Percentiles rank a stretch among this genome's conserved stretches.
Conservation (phyloP, 2,329 filamentous ascomycete genomes). For the Biscogniauxia marginata region DNA sequence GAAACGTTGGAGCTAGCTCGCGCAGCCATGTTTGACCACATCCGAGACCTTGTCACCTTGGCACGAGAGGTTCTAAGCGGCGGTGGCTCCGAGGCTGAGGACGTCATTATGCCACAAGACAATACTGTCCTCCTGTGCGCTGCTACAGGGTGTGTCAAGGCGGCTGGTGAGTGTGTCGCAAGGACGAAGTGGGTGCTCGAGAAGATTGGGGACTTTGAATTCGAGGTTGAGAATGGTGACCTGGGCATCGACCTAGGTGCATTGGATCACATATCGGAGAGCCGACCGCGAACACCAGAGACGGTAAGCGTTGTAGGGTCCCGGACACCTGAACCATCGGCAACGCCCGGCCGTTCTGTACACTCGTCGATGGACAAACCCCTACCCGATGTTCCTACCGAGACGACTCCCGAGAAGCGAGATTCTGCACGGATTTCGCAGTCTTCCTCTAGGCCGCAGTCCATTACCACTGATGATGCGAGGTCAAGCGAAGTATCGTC, state of each 20-base stretch:
- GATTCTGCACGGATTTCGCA: conserved; percentile 31
- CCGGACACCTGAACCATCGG: conserved; percentile 29
- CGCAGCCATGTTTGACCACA: conserved; percentile 73
- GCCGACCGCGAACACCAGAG: conserved; percentile 34
- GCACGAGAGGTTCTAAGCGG: conserved; percentile 76
- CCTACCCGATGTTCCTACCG: conserved; percentile 61
- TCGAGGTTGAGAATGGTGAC: conserved; percentile 63
- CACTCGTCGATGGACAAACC: conserved; percentile 61
- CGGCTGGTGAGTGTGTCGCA: conserved; percentile 86
- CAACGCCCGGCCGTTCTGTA: conserved; percentile 28
- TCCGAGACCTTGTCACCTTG: conserved; percentile 77
- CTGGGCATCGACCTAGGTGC: conserved; percentile 56
- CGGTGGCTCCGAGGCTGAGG: conserved; percentile 67
- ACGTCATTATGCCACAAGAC: conserved; percentile 77
- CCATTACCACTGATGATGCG: conserved; percentile 40
- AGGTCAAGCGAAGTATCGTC: conserved; percentile 45
- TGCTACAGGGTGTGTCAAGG: conserved; percentile 83
- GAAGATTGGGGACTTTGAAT: conserved; percentile 86
- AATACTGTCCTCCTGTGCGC: conserved; percentile 73
- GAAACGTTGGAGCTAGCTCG: conserved; percentile 67
- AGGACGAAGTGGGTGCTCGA: conserved; percentile 85
- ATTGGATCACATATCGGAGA: conserved; percentile 43
- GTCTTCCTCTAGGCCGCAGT: conserved; percentile 43
- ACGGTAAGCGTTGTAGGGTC: conserved; percentile 40
- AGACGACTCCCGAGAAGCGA: conserved; percentile 24